A percentile compares a stretch with the other conserved stretches of the same genome.
Conservation (phyloP, 495 filamentous ascomycete genomes). For the Hyaloscypha variabilis region DNA sequence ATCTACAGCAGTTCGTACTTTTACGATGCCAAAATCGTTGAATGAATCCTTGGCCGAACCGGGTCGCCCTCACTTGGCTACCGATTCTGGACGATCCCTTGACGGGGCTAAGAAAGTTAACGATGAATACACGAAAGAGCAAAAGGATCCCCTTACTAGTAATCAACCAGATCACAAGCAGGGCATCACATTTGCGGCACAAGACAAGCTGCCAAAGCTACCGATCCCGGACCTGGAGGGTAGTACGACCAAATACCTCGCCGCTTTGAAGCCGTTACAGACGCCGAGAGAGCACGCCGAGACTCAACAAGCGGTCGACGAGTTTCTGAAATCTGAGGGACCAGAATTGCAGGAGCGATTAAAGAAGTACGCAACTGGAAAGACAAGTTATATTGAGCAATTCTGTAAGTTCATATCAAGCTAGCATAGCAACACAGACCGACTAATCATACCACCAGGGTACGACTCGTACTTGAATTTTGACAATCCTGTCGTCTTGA, state of each 20-base stretch:
- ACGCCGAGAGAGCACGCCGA: constrained; percentile 79
- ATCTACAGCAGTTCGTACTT: constrained; percentile 50
- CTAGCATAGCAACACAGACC: background rate
- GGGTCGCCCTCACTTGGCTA: constrained; percentile 19
- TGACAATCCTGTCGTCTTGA: constrained; percentile 96
- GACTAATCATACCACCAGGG: constrained; percentile 57
- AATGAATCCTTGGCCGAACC: constrained; percentile 60
- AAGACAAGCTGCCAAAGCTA: constrained; percentile 87
- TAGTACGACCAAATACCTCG: constrained; percentile 79
- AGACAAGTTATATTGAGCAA: constrained; percentile 97
- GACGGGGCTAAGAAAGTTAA: constrained; percentile 41
- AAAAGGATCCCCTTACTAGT: constrained; percentile 47
- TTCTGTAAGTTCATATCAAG: constrained; percentile 72
- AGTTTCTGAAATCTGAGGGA: constrained; percentile 85
- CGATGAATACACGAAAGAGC: constrained; percentile 43
- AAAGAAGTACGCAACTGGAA: constrained; percentile 89
- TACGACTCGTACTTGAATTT: constrained; percentile 98
- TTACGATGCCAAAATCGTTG: constrained; percentile 71
- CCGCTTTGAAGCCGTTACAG: constrained; percentile 82
- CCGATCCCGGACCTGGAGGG: constrained; percentile 91
- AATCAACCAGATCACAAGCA: constrained; percentile 48
- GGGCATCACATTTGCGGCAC: constrained; percentile 84
- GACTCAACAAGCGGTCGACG: constrained; percentile 75
- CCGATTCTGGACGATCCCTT: constrained; percentile 35
- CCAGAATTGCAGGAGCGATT: constrained; percentile 84